These are phyloP conservation scores for Arthrobotrys pseudoclavata DNA, from an alignment of 2,329 filamentous ascomycete species.

Conservation along the genomic window DNA sequence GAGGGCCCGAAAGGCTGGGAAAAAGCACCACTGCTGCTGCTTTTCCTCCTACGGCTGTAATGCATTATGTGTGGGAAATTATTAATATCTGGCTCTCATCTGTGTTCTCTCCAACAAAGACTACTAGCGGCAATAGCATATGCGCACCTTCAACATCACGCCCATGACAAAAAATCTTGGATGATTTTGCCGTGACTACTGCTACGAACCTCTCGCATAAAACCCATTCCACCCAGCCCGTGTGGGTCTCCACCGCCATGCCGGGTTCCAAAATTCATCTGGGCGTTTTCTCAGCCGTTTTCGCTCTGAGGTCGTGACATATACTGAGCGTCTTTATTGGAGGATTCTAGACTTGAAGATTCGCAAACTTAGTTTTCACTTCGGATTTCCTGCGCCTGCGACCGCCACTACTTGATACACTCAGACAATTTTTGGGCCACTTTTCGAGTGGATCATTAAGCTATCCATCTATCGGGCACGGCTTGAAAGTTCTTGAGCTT, in stretches of 20 bases:
- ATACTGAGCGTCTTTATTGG: conserved; percentile 41
- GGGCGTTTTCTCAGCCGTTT: conserved; percentile 37
- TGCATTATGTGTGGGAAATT: conserved; percentile 48
- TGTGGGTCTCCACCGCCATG: conserved; percentile 41
- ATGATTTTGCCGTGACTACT: conserved; percentile 45
- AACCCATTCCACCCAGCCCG: conserved; percentile 30
- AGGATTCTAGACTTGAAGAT: conserved; percentile 16
- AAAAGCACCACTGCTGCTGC: conserved; percentile 13
- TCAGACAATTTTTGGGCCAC: conserved; percentile 19
- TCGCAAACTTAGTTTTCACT: conserved; percentile 4
- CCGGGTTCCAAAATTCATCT: conserved; percentile 38
- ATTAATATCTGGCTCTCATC: conserved; percentile 31
- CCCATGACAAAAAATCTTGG: conserved; percentile 28
- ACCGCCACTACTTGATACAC: conserved; percentile 34
- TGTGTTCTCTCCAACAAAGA: conserved; percentile 22
- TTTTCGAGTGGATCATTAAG: conserved; percentile 21
- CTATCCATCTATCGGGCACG: conserved; percentile 1
- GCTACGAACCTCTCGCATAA: conserved; percentile 35
- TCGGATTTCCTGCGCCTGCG: conserved; percentile 14
- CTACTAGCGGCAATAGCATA: conserved; percentile 24
- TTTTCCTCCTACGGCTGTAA: conserved; percentile 28
- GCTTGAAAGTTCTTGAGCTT: conserved; percentile 16
- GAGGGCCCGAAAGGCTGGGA: conserved; percentile 44
- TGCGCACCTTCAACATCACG: conserved; percentile 32
- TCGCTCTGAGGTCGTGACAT: conserved; percentile 42